Percentiles rank a stretch among this genome's conserved stretches.
Conservation (phyloP, 108 stramenopile genomes). For the Skeletonema marinoi region DNA sequence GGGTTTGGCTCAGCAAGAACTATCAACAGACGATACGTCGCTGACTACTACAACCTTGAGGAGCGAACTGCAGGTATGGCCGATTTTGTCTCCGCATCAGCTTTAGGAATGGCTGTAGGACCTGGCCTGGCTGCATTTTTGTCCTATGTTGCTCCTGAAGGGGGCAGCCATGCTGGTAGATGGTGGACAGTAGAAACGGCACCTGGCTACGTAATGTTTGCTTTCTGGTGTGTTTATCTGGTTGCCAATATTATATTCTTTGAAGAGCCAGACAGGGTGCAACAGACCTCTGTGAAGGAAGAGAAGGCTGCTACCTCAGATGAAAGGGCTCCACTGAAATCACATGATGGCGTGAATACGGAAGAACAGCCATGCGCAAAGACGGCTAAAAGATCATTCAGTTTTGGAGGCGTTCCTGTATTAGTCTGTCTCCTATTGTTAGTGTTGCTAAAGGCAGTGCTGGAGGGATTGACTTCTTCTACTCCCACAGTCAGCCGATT, state of each 20-base stretch:
- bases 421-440: constrained; percentile 26
- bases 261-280: constrained; percentile 68
- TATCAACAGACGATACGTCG: constrained; percentile 89
- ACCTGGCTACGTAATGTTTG: constrained; percentile 81
- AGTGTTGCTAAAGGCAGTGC: constrained; percentile 33
- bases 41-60: constrained; percentile 75
- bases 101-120: constrained; percentile 89
- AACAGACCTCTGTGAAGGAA: background rate
- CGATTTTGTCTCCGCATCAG: constrained; percentile 84
- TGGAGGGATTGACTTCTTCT: constrained; percentile 42
- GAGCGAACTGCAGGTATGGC: constrained; percentile 85
- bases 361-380: background rate
- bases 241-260: constrained; percentile 59
- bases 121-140: constrained; percentile 79
- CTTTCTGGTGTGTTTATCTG: constrained; percentile 68
- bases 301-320: constrained; percentile 3
- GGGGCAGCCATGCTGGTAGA: constrained; percentile 2
- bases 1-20: constrained; percentile 89
- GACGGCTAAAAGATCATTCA: background rate
- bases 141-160: constrained; percentile 37
- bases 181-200: constrained; percentile 71
- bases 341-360: background rate
- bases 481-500: constrained; percentile 42
- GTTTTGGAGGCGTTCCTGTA: constrained; percentile 35
- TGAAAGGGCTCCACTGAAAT: background rate